Conservation (phyloP, 2,329 filamentous ascomycete species). For the Talaromyces sp. region DNA sequence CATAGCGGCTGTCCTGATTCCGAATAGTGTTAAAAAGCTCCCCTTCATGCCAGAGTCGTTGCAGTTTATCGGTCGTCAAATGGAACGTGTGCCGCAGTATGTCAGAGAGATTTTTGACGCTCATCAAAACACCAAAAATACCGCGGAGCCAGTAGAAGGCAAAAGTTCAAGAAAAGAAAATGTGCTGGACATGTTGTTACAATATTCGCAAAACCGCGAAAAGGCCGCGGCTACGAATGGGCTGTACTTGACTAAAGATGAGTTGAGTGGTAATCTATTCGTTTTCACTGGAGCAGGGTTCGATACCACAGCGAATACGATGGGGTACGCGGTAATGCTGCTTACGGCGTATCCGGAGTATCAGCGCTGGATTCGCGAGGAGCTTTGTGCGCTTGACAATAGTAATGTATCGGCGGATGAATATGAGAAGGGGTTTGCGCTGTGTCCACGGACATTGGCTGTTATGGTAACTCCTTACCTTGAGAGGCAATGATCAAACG, state of each 20-base stretch:
- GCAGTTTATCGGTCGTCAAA: constrained; percentile 28
- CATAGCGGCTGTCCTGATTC: constrained; percentile 28
- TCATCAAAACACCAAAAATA: constrained; percentile 1
- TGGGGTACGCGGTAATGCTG: constrained; percentile 49
- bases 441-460: constrained; percentile 44
- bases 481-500: neutral
- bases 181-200: constrained; percentile 31
- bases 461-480: constrained; percentile 42
- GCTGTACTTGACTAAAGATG: constrained; percentile 34
- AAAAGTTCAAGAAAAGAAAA: constrained; percentile 21
- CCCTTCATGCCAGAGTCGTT: constrained; percentile 27
- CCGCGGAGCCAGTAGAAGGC: constrained; percentile 6
- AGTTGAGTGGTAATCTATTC: constrained; percentile 47
- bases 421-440: constrained; percentile 47
- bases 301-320: constrained; percentile 51
- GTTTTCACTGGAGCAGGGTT: constrained; percentile 49
- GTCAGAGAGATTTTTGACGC: constrained; percentile 28
- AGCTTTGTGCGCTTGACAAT: constrained; percentile 40
- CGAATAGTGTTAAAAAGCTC: constrained; percentile 24
- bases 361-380: constrained; percentile 53
- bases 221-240: constrained; percentile 16
- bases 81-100: constrained; percentile 27
- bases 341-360: constrained; percentile 47
- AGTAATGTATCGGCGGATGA: constrained; percentile 28
- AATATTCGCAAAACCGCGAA: constrained; percentile 25